These are phyloP conservation scores for Wallacemonas sp. DNA, from an alignment of 208 protist genomes.

Conservation along the genomic window DNA sequence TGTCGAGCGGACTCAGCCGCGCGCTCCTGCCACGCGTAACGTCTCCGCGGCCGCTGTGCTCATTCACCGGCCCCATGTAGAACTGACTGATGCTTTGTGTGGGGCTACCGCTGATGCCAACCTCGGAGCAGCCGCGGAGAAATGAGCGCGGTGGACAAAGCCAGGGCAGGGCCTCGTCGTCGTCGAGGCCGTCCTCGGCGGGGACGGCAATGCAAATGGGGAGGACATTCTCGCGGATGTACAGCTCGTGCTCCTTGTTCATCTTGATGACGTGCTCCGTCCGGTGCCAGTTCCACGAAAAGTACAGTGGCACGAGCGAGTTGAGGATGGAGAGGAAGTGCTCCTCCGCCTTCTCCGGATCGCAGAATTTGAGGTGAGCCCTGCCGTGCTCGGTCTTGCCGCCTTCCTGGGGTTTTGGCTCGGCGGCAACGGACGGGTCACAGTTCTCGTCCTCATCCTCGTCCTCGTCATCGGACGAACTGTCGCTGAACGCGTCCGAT, in stretches of 20 bases:
- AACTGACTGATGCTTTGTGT: conserved; percentile 11
- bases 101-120: background rate
- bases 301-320: conserved; percentile 83
- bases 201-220: conserved; percentile 60
- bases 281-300: conserved; percentile 88
- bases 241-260: conserved; percentile 82
- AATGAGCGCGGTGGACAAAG: conserved; percentile 20
- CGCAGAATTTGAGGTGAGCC: conserved; percentile 28
- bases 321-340: conserved; percentile 80
- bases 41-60: background rate
- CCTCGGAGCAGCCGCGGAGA: conserved; percentile 5
- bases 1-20: background rate
- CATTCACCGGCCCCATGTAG: background rate
- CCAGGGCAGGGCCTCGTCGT: conserved; percentile 42
- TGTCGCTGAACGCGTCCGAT: background rate
- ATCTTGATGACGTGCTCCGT: conserved; percentile 84
- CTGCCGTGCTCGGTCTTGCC: conserved; percentile 9
- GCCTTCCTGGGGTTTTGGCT: background rate
- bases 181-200: conserved; percentile 62
- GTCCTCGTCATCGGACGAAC: background rate
- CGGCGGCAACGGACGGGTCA: background rate
- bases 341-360: conserved; percentile 61
- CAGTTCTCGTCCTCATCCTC: conserved; percentile 12
- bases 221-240: conserved; percentile 69
- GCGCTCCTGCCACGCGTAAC: background rate